phyloP scores from a whole-genome alignment of 2,329 filamentous ascomycete genomes.

The Thelonectria blattea region DNA sequence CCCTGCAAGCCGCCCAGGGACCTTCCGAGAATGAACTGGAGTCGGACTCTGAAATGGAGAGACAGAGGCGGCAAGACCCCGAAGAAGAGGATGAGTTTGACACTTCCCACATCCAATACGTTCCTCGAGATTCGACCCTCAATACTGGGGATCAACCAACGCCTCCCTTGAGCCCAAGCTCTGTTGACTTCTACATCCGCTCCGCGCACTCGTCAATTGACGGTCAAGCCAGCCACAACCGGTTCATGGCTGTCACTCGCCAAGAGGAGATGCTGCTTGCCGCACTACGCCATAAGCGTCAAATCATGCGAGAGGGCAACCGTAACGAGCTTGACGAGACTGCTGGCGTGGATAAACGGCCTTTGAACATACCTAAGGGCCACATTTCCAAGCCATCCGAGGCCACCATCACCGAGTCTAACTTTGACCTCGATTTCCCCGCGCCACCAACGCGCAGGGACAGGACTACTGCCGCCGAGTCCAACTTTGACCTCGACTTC shows the following conservation, averaged over 20 bases:
- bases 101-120: conserved; percentile 23
- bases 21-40: conserved; percentile 31
- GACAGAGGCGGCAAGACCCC: conserved; percentile 25
- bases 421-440: conserved; percentile 45
- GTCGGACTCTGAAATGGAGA: conserved; percentile 27
- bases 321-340: conserved; percentile 51
- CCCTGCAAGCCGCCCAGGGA: conserved; percentile 43
- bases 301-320: conserved; percentile 58
- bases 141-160: conserved; percentile 51
- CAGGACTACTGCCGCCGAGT: conserved; percentile 31
- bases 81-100: conserved; percentile 23
- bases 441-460: conserved; percentile 41
- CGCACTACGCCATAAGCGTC: conserved; percentile 62
- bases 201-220: conserved; percentile 47
- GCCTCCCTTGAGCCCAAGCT: conserved; percentile 59
- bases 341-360: conserved; percentile 16
- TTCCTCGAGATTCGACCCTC: conserved; percentile 32
- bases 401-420: conserved; percentile 39
- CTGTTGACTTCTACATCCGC: conserved; percentile 56
- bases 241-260: conserved; percentile 63
- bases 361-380: conserved; percentile 17
- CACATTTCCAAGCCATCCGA: conserved; percentile 41
- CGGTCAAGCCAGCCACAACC: conserved; percentile 40
- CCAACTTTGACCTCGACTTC: conserved; percentile 44
- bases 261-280: conserved; percentile 65